Evolutionary conservation across 2,329 filamentous ascomycete species (phyloP).

Genomic region (Claviceps arundinis): DNA sequence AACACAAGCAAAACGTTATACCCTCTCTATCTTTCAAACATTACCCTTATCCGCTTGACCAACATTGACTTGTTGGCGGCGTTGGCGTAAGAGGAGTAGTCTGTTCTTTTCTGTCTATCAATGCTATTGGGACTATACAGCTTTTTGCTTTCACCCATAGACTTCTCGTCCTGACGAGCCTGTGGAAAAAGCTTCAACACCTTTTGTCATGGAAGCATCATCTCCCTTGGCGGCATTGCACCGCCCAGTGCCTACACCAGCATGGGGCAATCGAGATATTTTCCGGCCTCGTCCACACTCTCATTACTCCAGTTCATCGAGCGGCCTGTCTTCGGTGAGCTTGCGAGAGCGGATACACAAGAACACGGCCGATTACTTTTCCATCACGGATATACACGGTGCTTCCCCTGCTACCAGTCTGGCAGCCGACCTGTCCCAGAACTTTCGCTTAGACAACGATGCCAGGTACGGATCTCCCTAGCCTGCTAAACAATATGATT

Average conservation of each 20-base stretch:
- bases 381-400: slow-evolving; percentile 59
- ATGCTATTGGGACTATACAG: background rate
- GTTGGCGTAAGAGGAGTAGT: slow-evolving; percentile 6
- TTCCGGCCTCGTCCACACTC: slow-evolving; percentile 36
- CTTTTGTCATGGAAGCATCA: slow-evolving; percentile 66
- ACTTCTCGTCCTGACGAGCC: slow-evolving; percentile 3
- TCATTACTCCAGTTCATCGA: slow-evolving; percentile 34
- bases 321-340: slow-evolving; percentile 57
- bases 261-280: slow-evolving; percentile 44
- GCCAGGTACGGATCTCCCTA: slow-evolving; percentile 50
- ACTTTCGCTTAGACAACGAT: slow-evolving; percentile 80
- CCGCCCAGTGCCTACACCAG: slow-evolving; percentile 47
- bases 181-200: slow-evolving; percentile 1
- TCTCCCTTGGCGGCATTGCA: slow-evolving; percentile 91
- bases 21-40: background rate
- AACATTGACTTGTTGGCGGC: slow-evolving; percentile 21
- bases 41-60: slow-evolving; percentile 4
- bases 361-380: slow-evolving; percentile 64
- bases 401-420: slow-evolving; percentile 86
- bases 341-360: slow-evolving; percentile 61
- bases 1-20: background rate
- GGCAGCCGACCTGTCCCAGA: slow-evolving; percentile 88
- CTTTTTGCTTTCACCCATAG: background rate
- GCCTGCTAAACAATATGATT: background rate
- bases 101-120: background rate